Percentiles rank a stretch among this genome's conserved stretches.
Evolutionary conservation across 208 protist species (phyloP).

Genomic region (Acanthamoeba royreba): DNA sequence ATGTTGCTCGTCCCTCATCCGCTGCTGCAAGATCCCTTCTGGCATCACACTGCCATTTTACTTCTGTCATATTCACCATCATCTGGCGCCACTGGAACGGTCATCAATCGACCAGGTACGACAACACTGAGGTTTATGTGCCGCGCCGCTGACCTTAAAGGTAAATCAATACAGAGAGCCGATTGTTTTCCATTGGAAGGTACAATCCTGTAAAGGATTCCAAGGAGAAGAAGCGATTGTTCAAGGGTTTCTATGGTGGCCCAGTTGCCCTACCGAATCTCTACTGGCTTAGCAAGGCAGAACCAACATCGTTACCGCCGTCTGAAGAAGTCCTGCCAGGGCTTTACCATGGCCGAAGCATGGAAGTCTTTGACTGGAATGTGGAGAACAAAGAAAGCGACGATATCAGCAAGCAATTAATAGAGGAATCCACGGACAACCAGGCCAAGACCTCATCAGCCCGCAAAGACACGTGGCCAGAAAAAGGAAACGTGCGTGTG

Average conservation of each 20-base stretch:
- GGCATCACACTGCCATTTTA: neutral
- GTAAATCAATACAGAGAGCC: neutral
- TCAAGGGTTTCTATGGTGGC: neutral
- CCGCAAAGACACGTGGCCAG: neutral
- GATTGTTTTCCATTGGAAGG: neutral
- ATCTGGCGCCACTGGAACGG: neutral
- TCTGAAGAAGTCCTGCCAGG: neutral
- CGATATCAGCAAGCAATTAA: neutral
- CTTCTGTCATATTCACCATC: neutral
- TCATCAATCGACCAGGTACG: slow-evolving; percentile 4
- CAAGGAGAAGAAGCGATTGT: neutral
- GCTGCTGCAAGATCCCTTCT: neutral
- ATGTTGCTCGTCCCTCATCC: neutral
- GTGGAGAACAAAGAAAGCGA: neutral
- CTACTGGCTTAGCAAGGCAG: neutral
- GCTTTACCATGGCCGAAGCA: neutral
- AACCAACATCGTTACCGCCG: neutral
- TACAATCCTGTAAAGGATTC: neutral
- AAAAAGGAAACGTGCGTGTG: neutral
- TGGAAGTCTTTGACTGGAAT: neutral
- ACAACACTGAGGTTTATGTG: no score
- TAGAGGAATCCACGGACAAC: neutral
- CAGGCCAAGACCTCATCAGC: no score
- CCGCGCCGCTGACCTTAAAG: no score
- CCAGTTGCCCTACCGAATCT: neutral